Percentiles rank a stretch among this genome's conserved stretches.
Evolutionary conservation across 148 eudicot species (phyloP).

Genomic region (Nepenthes gracilis): DNA sequence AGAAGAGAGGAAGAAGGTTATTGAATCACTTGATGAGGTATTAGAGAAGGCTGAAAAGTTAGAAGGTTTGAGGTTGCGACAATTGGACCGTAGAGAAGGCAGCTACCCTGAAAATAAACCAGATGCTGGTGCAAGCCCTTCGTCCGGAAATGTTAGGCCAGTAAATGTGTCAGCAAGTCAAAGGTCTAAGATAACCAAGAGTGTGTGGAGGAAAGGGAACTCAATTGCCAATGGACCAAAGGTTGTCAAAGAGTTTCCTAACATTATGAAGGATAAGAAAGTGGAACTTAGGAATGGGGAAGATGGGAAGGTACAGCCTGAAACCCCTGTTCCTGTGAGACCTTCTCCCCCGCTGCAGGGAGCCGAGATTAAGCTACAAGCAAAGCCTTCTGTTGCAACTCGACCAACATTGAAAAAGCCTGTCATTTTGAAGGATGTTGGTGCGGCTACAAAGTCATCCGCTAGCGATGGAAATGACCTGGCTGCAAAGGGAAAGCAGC

Average conservation of each 20-base stretch:
- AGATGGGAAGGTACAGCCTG: conserved; percentile 17
- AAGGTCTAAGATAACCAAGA: conserved; percentile 48
- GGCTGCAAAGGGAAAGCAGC: conserved; percentile 38
- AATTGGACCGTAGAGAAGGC: conserved; percentile 23
- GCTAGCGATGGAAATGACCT: conserved; percentile 19
- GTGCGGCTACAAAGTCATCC: conserved; percentile 38
- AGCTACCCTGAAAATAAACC: conserved; percentile 34
- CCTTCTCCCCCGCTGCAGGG: conserved; percentile 46
- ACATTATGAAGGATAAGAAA: conserved; percentile 24
- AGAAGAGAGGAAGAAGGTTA: conserved; percentile 62
- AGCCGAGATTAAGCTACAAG: conserved; percentile 55
- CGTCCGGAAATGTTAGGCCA: conserved; percentile 41
- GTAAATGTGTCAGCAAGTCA: conserved; percentile 1
- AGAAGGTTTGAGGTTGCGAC: conserved; percentile 29
- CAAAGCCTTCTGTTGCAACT: conserved; percentile 70
- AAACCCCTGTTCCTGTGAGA: conserved; percentile 23
- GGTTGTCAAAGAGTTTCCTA: conserved; percentile 44
- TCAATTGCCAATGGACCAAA: conserved; percentile 55
- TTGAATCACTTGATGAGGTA: conserved; percentile 87
- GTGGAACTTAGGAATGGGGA: conserved; percentile 22
- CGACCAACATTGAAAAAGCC: conserved; percentile 45
- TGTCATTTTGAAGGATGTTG: conserved; percentile 58
- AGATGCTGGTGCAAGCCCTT: conserved; percentile 20
- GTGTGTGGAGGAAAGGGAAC: conserved; percentile 91
- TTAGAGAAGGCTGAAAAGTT: conserved; percentile 87